phyloP scores from a whole-genome alignment of 2,329 filamentous ascomycete genomes.

The Pseudogymnoascus sp. region DNA sequence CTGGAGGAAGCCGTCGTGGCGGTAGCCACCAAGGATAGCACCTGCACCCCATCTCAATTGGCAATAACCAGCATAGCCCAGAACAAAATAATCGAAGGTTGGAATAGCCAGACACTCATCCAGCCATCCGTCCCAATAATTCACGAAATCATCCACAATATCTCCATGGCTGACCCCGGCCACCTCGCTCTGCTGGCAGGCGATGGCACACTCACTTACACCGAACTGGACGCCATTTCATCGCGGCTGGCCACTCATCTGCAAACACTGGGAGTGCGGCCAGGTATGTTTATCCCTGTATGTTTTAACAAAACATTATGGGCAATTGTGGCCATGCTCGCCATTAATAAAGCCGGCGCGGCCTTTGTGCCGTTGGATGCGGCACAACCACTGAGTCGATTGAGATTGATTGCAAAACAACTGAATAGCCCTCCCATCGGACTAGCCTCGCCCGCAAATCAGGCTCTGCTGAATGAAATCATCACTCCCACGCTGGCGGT shows the following conservation, averaged over 20 bases:
- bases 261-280: slow-evolving; percentile 10
- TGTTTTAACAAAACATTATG: slow-evolving; percentile 21
- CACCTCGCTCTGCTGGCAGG: background rate
- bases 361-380: slow-evolving; percentile 24
- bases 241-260: slow-evolving; percentile 13
- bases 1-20: background rate
- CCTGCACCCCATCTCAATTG: background rate
- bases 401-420: slow-evolving; percentile 14
- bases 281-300: slow-evolving; percentile 15
- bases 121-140: background rate
- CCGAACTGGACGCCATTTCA: slow-evolving; percentile 12
- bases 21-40: background rate
- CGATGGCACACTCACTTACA: slow-evolving; percentile 17
- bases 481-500: background rate
- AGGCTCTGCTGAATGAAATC: background rate
- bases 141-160: background rate
- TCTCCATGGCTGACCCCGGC: background rate
- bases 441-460: background rate
- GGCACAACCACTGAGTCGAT: slow-evolving; percentile 17
- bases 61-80: background rate
- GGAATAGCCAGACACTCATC: slow-evolving; percentile 1
- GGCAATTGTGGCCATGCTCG: slow-evolving; percentile 18
- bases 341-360: slow-evolving; percentile 19
- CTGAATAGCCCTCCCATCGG: background rate
- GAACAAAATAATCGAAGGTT: background rate